These are phyloP conservation scores for Plenodomus biglobosus DNA, from an alignment of 2,329 filamentous ascomycete species.

Conservation along the genomic window DNA sequence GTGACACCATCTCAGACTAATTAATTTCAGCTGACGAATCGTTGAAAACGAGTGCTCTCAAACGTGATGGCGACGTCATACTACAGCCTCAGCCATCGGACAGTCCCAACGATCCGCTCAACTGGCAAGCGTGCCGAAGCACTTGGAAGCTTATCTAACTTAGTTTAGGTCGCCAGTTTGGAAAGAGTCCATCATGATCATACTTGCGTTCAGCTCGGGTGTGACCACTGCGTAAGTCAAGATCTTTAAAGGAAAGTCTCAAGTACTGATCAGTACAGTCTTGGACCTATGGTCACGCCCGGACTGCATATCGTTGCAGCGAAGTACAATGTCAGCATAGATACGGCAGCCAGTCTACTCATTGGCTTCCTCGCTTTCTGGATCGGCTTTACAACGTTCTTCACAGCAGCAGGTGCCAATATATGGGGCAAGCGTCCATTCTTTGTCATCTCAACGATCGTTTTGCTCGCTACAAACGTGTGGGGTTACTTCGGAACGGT, in stretches of 20 bases:
- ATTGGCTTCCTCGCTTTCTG: constrained; percentile 44
- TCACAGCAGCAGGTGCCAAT: constrained; percentile 46
- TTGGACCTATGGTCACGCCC: constrained; percentile 48
- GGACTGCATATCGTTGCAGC: constrained; percentile 39
- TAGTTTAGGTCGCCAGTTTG: constrained; percentile 19
- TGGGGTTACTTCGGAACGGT: constrained; percentile 46
- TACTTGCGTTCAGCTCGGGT: constrained; percentile 40
- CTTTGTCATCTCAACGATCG: constrained; percentile 42
- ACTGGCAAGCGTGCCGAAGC: constrained; percentile 29
- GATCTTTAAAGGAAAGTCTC: not conserved
- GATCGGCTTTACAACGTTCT: constrained; percentile 48
- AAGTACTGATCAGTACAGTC: constrained; percentile 22
- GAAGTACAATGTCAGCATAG: constrained; percentile 44
- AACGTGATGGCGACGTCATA: constrained; percentile 65
- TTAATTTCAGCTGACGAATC: constrained; percentile 1
- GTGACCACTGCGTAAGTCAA: constrained; percentile 33
- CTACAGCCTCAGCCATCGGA: constrained; percentile 89
- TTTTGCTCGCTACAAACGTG: constrained; percentile 42
- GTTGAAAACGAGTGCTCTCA: constrained; percentile 27
- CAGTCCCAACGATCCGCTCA: constrained; percentile 83
- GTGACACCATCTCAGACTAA: not conserved
- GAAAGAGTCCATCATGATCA: constrained; percentile 38
- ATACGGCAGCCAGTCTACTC: constrained; percentile 44
- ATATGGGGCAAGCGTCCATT: constrained; percentile 44
- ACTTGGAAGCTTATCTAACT: constrained; percentile 14